phyloP scores from a whole-genome alignment of 139 green algal genomes.

The Closterium sp. region DNA sequence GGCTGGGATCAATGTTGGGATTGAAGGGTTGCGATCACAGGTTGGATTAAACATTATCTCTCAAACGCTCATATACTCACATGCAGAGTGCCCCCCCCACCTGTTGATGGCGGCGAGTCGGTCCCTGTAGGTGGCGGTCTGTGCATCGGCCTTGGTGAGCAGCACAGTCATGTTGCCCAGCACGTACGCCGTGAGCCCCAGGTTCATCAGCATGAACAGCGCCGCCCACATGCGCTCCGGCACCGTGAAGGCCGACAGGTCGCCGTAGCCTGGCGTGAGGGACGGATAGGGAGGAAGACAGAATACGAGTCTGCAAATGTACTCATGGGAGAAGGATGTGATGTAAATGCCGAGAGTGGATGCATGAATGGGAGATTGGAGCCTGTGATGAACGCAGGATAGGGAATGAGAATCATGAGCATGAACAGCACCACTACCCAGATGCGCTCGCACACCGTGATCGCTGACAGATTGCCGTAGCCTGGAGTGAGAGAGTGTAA shows the following conservation, averaged over 20 bases:
- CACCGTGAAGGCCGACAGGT: background rate
- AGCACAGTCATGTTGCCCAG: constrained; percentile 33
- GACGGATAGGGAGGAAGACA: no score
- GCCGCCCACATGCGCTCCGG: background rate
- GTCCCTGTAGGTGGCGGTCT: constrained; percentile 1
- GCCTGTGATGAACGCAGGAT: no score
- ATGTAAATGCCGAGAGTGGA: no score
- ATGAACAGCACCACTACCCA: no score
- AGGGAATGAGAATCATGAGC: no score
- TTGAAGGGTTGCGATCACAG: background rate
- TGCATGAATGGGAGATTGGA: no score
- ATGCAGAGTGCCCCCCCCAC: background rate
- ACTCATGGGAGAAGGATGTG: no score
- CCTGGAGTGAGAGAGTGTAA: no score
- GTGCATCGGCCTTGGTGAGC: constrained; percentile 17
- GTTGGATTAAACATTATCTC: background rate
- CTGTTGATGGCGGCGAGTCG: background rate
- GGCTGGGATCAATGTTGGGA: background rate
- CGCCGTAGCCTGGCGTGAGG: background rate
- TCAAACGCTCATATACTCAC: background rate
- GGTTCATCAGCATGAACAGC: constrained; percentile 12
- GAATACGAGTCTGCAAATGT: no score
- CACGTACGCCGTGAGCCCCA: constrained; percentile 21
- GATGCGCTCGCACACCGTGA: background rate
- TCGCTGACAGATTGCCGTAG: constrained; percentile 6